These are phyloP conservation scores for Colletotrichum cordylinicola DNA, from an alignment of 2,329 filamentous ascomycete species.

Conservation along the genomic window DNA sequence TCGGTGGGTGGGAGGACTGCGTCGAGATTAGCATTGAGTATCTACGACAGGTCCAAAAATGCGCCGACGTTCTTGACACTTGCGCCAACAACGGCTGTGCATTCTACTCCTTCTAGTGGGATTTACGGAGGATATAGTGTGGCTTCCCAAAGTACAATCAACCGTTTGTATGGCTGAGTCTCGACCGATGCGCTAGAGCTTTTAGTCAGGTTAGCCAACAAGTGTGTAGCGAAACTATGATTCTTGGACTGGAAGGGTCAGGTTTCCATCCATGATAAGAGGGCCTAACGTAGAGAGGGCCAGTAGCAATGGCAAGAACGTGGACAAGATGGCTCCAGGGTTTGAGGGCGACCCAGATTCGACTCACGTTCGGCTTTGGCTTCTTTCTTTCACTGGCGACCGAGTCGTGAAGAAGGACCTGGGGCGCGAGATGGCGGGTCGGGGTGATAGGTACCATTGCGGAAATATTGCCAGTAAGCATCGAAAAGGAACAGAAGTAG, in stretches of 20 bases:
- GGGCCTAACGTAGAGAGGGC: neutral
- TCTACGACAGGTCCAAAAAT: neutral
- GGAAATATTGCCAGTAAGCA: neutral
- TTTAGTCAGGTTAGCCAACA: neutral
- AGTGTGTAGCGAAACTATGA: neutral
- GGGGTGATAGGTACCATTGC: neutral
- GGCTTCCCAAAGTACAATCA: neutral
- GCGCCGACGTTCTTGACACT: neutral
- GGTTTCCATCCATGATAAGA: neutral
- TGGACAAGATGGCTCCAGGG: neutral
- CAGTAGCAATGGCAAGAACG: neutral
- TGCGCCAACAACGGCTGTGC: neutral
- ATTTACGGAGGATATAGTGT: neutral
- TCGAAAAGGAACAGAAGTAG: neutral
- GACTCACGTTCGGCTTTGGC: neutral
- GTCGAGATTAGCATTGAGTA: neutral
- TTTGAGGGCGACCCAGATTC: neutral
- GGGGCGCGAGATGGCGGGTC: too few relatives aligned
- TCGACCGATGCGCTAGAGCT: neutral
- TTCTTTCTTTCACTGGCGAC: neutral
- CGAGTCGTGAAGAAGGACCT: neutral
- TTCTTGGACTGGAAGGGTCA: neutral
- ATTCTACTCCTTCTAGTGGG: neutral
- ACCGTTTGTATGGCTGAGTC: neutral
- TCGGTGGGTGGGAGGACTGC: neutral